phyloP scores from a whole-genome alignment of 2,329 filamentous ascomycete species.

The Apiospora pterosperma region DNA sequence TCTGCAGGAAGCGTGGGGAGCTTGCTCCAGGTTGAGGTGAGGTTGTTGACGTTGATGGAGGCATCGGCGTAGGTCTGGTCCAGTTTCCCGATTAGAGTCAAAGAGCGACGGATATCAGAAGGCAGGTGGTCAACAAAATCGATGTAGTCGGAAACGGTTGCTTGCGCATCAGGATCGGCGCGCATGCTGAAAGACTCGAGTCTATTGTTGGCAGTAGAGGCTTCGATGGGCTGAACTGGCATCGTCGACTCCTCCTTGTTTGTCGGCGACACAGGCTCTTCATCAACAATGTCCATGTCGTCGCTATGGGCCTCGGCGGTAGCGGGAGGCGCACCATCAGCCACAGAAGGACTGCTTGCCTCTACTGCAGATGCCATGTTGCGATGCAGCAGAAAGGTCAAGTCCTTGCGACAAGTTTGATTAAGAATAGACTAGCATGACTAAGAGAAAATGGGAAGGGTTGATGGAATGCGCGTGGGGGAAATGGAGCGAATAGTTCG shows the following conservation, averaged over 20 bases:
- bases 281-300: conserved; percentile 1
- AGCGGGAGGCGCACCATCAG: not conserved
- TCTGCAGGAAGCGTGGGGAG: conserved; percentile 47
- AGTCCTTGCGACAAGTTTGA: not conserved
- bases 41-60: conserved; percentile 51
- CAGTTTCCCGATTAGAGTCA: conserved; percentile 63
- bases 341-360: not conserved
- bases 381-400: not conserved
- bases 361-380: not conserved
- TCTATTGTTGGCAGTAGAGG: conserved; percentile 27
- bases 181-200: conserved; percentile 47
- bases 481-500: not conserved
- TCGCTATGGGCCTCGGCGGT: not conserved
- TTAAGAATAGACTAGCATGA: not conserved
- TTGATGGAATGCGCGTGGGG: not conserved
- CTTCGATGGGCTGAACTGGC: conserved; percentile 24
- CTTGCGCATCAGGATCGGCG: conserved; percentile 63
- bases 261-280: conserved; percentile 10
- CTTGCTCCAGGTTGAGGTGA: conserved; percentile 55
- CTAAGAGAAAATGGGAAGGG: not conserved
- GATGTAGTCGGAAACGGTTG: conserved; percentile 67
- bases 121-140: conserved; percentile 69
- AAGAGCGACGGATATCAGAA: conserved; percentile 62
- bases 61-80: conserved; percentile 56
- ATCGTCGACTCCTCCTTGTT: conserved; percentile 28